phyloP scores from a whole-genome alignment of 768 basidiomycete genomes.

The Hemileccinum rubropunctum region DNA sequence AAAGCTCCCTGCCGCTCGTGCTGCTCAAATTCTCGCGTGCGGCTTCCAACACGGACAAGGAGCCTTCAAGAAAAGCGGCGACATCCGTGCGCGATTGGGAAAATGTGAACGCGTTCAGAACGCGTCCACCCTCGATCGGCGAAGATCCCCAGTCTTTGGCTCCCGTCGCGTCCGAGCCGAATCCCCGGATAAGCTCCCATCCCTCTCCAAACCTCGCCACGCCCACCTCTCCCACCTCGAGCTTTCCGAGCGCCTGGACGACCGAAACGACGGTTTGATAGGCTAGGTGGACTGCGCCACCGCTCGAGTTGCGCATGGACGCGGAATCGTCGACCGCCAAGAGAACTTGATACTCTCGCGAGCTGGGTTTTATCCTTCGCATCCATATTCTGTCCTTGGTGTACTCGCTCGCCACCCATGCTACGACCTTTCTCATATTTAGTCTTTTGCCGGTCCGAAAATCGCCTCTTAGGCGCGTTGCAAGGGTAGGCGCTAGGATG shows the following conservation, averaged over 20 bases:
- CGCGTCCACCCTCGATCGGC: constrained; percentile 30
- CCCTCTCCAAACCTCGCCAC: constrained; percentile 87
- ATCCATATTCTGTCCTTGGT: constrained; percentile 99
- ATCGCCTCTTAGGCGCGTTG: constrained; percentile 93
- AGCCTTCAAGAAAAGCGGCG: constrained; percentile 74
- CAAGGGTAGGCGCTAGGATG: constrained; percentile 91
- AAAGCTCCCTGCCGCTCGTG: constrained; percentile 74
- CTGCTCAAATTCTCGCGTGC: constrained; percentile 65
- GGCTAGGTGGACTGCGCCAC: constrained; percentile 70
- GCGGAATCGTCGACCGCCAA: constrained; percentile 94
- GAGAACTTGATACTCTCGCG: constrained; percentile 93
- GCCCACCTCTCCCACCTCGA: constrained; percentile 94
- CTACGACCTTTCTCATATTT: constrained; percentile 98
- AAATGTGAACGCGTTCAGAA: constrained; percentile 86
- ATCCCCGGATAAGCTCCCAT: constrained; percentile 86
- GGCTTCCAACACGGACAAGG: constrained; percentile 68
- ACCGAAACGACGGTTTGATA: constrained; percentile 93
- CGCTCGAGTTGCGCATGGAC: constrained; percentile 61
- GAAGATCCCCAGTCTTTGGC: constrained; percentile 43
- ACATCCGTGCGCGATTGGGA: constrained; percentile 89
- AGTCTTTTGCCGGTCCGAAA: constrained; percentile 96
- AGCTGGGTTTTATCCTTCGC: constrained; percentile 88
- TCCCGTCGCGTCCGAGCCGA: constrained; percentile 83
- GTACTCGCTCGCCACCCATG: constrained; percentile 97
- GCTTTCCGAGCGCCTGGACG: constrained; percentile 81